These are phyloP conservation scores for Phytophthora sp. DNA, from an alignment of 352 stramenopile species.

Conservation along the genomic window DNA sequence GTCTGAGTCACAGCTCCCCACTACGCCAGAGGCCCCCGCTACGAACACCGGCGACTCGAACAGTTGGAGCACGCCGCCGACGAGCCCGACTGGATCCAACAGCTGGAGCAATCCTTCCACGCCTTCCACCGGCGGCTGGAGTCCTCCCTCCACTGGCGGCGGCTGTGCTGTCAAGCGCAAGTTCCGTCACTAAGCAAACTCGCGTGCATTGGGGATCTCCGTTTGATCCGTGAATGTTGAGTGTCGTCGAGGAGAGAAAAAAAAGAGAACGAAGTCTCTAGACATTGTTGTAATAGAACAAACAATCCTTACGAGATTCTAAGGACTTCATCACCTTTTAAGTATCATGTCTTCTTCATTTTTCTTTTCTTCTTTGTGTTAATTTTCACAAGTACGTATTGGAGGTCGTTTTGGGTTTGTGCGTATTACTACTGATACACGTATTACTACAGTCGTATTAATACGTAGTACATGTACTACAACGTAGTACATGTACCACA, in stretches of 20 bases:
- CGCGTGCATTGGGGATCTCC: background rate
- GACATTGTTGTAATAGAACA: slow-evolving; percentile 30
- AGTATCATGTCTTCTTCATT: too few relatives aligned
- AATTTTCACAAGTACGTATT: too few relatives aligned
- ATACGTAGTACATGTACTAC: too few relatives aligned
- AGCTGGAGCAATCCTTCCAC: too few relatives aligned
- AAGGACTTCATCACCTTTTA: slow-evolving; percentile 8
- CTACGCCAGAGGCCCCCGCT: background rate
- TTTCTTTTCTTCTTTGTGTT: too few relatives aligned
- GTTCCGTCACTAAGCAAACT: slow-evolving; percentile 28
- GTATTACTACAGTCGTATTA: too few relatives aligned
- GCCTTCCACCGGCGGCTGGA: slow-evolving; percentile 8
- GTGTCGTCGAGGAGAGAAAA: slow-evolving; percentile 22
- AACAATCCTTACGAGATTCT: slow-evolving; percentile 12
- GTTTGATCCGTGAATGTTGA: slow-evolving; percentile 20
- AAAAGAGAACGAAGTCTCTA: slow-evolving; percentile 29
- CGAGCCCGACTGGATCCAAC: too few relatives aligned
- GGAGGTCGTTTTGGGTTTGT: too few relatives aligned
- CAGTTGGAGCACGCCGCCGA: slow-evolving; percentile 10
- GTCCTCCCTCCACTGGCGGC: slow-evolving; percentile 1
- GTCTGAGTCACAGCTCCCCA: too few relatives aligned
- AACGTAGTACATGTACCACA: too few relatives aligned
- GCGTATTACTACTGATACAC: too few relatives aligned
- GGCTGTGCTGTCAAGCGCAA: slow-evolving; percentile 30
- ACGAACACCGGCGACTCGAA: slow-evolving; percentile 9